These are phyloP conservation scores for Hypoxylon sp. DNA, from an alignment of 2,329 filamentous ascomycete genomes.

Conservation along the genomic window DNA sequence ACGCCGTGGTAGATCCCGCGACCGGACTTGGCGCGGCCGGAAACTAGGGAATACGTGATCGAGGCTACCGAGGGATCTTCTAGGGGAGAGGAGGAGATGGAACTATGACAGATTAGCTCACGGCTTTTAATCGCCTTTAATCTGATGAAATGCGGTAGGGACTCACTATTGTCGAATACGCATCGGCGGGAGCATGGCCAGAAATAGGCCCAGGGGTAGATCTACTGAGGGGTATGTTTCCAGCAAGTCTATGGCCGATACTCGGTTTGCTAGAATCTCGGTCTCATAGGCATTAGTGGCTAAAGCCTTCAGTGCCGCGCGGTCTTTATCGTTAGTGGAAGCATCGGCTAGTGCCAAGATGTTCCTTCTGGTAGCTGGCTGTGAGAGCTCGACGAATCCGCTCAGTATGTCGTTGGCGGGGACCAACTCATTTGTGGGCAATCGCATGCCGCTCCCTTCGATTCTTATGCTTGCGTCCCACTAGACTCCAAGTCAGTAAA, in stretches of 20 bases:
- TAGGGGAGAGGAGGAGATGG: constrained; percentile 26
- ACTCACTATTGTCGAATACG: constrained; percentile 64
- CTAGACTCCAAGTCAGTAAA: constrained; percentile 11
- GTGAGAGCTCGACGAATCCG: constrained; percentile 34
- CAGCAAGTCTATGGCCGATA: constrained; percentile 49
- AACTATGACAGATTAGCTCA: constrained; percentile 16
- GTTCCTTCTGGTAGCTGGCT: constrained; percentile 51
- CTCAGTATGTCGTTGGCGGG: constrained; percentile 22
- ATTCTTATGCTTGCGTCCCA: constrained; percentile 29
- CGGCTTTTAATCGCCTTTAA: not conserved
- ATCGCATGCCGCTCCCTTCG: constrained; percentile 18
- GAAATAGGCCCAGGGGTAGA: constrained; percentile 53
- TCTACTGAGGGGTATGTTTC: constrained; percentile 51
- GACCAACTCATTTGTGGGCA: constrained; percentile 21
- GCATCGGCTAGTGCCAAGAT: constrained; percentile 58
- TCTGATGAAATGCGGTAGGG: not conserved
- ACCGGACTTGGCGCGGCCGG: constrained; percentile 15
- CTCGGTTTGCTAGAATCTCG: constrained; percentile 55
- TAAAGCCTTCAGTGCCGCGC: constrained; percentile 49
- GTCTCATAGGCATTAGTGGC: constrained; percentile 31
- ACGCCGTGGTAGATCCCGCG: constrained; percentile 18
- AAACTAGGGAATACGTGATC: constrained; percentile 23
- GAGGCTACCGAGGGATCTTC: constrained; percentile 13
- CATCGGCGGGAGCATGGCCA: constrained; percentile 68
- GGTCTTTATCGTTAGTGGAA: constrained; percentile 53